These are phyloP conservation scores for Coniochaeta sp. DNA, from an alignment of 2,329 filamentous ascomycete species.

Conservation along the genomic window DNA sequence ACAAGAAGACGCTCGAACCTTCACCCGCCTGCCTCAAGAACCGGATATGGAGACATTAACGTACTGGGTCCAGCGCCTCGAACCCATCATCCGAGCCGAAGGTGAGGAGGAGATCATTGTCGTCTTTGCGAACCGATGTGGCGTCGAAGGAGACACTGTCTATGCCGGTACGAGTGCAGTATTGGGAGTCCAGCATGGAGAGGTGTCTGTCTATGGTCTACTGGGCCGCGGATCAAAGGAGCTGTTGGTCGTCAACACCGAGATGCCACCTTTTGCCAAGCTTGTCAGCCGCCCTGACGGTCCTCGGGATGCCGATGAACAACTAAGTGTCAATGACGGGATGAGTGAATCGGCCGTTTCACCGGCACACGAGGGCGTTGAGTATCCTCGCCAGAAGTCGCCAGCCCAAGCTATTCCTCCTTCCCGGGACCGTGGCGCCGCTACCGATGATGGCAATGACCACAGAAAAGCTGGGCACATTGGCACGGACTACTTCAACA, in stretches of 20 bases:
- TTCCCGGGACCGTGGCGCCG: background rate
- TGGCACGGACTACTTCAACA: background rate
- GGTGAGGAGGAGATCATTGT: slow-evolving; percentile 54
- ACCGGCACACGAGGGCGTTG: background rate
- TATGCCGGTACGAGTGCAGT: slow-evolving; percentile 72
- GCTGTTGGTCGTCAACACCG: slow-evolving; percentile 61
- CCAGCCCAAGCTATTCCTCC: background rate
- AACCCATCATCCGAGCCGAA: slow-evolving; percentile 51
- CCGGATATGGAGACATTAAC: slow-evolving; percentile 67
- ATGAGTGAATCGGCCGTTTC: background rate
- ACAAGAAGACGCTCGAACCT: slow-evolving; percentile 36
- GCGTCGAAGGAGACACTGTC: slow-evolving; percentile 54
- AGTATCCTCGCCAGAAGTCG: background rate
- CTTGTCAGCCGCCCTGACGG: slow-evolving; percentile 15
- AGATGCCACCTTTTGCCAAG: slow-evolving; percentile 33
- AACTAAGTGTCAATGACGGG: background rate
- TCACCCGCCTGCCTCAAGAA: slow-evolving; percentile 40
- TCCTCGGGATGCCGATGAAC: slow-evolving; percentile 20
- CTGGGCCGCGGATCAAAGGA: slow-evolving; percentile 64
- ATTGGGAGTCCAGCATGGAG: slow-evolving; percentile 55
- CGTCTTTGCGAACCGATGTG: slow-evolving; percentile 64
- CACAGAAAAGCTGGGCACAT: background rate
- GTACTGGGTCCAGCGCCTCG: slow-evolving; percentile 68
- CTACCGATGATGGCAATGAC: background rate
- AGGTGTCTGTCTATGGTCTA: slow-evolving; percentile 61